Base-by-base conservation (phyloP, 345 rosid genomes). In the Viola odorata region DNA sequence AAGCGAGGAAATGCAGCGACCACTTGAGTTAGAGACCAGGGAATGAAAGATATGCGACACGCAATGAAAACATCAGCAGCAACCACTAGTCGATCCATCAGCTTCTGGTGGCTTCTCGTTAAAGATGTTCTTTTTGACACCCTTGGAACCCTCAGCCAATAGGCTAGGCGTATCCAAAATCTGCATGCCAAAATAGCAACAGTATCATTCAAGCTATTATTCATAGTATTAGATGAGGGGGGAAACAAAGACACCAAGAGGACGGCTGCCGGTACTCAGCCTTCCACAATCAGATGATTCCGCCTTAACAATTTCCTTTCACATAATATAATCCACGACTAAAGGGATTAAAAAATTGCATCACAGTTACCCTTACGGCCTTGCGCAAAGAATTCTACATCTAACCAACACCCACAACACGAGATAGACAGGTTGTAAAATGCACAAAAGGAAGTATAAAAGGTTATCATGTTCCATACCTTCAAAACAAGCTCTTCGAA, bases 401-500 rank as follows among this genome's bases (percentile, higher is more conserved):
- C 32, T 23, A 23, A 23, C 32, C 32, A 44, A 44, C 47, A 11
- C 12, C 47, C 47, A 62, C 13, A 6, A 42, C 45, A 4, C 41
- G 52, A 51, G 16, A 55, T 11, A 45, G 16, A 61, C 45, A 40
- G 11, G 11, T 0, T 4, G 13, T 12, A 16, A 32, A 7, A 55
- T 5, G 16, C 52, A 14, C 47, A 51, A 23, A 10, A 13, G 6
- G 36, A 14, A 37, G 8, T 12, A 10, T 7, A 39, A 10, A 37
- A 15, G 13, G 41, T 5, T 12, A 40, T 40, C 49, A 14, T 15
- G 37, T 54, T 49, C n/a, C 48, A 42, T 68, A 85, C 99, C 99
- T 90, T 90, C 45, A 86, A 70, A 76, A 86, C 99, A 67, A 94
- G 96, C 82, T 94, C 99, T 74, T 94, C 97, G n/a, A 85, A 94